Base-by-base conservation (phyloP, 2,329 filamentous ascomycete species). In the Colletotrichum theobromicola region DNA sequence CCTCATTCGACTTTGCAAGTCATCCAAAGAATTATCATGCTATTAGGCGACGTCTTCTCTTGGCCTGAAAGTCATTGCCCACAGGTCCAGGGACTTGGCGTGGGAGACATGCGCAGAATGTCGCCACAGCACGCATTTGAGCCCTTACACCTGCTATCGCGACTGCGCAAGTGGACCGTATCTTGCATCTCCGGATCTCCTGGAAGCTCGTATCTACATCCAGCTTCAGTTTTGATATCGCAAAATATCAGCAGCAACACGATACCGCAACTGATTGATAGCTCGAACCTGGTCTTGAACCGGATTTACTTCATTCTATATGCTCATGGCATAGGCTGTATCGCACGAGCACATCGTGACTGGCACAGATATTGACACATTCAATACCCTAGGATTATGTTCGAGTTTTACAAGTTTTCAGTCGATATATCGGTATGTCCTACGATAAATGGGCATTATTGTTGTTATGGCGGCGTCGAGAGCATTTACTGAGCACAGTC, bases 101-200 rank as follows among this genome's bases (percentile, higher is more conserved):
- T 72, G 42, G 69, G 62, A 24, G 32, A 72, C 10, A 28, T 32
- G 10, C 55, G 55, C 68, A 24, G 9, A 62, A 46, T 35, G 62
- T 26, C 34, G 55, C 37, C 30, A 30, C 62, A 46, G n/a, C 32
- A 46, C n/a, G n/a, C 21, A 53, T 10, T 60, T 26, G n/a, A 26
- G 35, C 28, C 24, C 21, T 62, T 28, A 16, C 18, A 15, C 18
- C 18, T 26, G 16, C 63, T 60, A 42, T 57, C 68, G 66, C n/a
- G 68, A 28, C 68, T 26, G 28, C 37, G 32, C 46, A 28, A 57
- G 72, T 75, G 72, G 72, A 75, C 50, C 46, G 46, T 16, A 63
- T 53, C 64, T 63, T 42, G 72, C 62, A 72, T 72, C 68, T 75
- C 72, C 72, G 68, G 68, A 35, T 53, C 34, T 50, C 68, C 34